A percentile compares a stretch with the other conserved stretches of the same genome.
Conservation (phyloP, 2,329 filamentous ascomycete genomes). For the Aspergillus sp. region DNA sequence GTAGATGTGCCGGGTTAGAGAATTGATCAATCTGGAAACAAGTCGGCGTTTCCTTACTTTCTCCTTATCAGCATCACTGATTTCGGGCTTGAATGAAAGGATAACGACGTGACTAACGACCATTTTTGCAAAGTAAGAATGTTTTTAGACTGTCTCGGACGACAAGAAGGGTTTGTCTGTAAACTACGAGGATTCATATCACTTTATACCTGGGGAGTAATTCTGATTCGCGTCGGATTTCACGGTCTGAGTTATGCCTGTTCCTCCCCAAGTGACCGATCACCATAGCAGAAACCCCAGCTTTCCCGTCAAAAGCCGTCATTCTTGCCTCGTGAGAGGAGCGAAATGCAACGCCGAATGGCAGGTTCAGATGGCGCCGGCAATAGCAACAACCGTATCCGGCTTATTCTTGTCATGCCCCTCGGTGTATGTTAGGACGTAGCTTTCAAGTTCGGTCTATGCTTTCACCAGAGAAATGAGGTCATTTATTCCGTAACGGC, state of each 20-base stretch:
- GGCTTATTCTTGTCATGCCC: not conserved
- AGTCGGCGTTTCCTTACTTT: not conserved
- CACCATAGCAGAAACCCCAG: not conserved
- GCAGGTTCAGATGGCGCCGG: not conserved
- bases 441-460: not conserved
- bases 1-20: not conserved
- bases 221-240: not conserved
- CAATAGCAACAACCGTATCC: not conserved
- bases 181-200: not conserved
- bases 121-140: not conserved
- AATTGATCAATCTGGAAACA: not conserved
- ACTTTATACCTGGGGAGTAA: not conserved
- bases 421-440: not conserved
- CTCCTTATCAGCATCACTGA: not conserved
- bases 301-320: not conserved
- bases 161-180: not conserved
- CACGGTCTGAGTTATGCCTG: not conserved
- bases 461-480: not conserved
- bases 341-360: not conserved
- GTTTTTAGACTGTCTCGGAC: not conserved
- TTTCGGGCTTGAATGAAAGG: conserved; percentile 2
- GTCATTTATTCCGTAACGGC: not conserved
- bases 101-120: conserved; percentile 1
- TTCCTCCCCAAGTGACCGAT: not conserved
- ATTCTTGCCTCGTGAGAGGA: not conserved